These are phyloP conservation scores for Alternaria conjuncta DNA, from an alignment of 2,329 filamentous ascomycete genomes.

Conservation along the genomic window DNA sequence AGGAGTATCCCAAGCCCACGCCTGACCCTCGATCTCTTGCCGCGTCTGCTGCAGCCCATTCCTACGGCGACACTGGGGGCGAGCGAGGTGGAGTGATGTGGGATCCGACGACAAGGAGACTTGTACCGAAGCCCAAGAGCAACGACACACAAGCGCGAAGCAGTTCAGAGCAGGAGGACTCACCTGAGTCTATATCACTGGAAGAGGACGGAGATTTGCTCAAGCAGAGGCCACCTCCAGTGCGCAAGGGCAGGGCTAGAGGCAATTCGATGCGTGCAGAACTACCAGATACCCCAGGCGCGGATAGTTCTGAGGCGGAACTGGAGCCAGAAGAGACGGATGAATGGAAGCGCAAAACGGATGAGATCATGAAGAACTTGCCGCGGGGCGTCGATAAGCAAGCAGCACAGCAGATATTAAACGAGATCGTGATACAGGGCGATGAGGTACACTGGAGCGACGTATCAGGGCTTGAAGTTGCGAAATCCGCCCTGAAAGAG, in stretches of 20 bases:
- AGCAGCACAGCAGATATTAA: conserved; percentile 89
- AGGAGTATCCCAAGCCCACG: conserved; percentile 53
- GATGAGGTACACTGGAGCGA: conserved; percentile 96
- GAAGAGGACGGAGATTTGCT: conserved; percentile 28
- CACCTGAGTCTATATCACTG: conserved; percentile 25
- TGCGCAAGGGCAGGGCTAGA: conserved; percentile 36
- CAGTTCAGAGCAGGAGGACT: conserved; percentile 24
- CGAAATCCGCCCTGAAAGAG: conserved; percentile 91
- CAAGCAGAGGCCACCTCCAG: conserved; percentile 28
- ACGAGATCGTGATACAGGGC: conserved; percentile 92
- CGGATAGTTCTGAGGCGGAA: conserved; percentile 33
- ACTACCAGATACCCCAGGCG: conserved; percentile 38
- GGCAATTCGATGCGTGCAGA: conserved; percentile 41
- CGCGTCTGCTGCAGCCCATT: conserved; percentile 41
- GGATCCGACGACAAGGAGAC: conserved; percentile 19
- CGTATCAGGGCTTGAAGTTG: conserved; percentile 86
- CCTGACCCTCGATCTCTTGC: conserved; percentile 33
- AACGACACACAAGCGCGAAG: conserved; percentile 27
- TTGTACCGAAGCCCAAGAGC: conserved; percentile 13
- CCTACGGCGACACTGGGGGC: conserved; percentile 31
- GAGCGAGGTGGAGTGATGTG: conserved; percentile 21
- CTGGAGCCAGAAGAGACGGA: conserved; percentile 37
- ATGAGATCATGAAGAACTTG: conserved; percentile 71
- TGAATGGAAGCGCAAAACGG: conserved; percentile 44
- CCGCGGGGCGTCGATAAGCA: conserved; percentile 81